Percentiles rank a stretch among this genome's conserved stretches.
These are phyloP conservation scores for Canavalia gladiata DNA, from an alignment of 306 rosid species.

Conservation along the genomic window DNA sequence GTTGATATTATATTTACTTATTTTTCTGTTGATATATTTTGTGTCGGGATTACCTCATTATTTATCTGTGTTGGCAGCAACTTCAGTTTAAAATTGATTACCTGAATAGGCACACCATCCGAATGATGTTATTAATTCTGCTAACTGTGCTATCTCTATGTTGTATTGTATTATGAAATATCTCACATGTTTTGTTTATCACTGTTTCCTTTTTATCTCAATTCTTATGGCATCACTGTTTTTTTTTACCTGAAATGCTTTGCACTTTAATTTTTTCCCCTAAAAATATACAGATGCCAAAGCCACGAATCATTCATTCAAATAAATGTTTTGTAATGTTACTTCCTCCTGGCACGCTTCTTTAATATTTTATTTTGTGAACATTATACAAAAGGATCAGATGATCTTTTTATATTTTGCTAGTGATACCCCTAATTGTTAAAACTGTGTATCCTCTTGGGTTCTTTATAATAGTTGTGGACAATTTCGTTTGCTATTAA, in stretches of 20 bases:
- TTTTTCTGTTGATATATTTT: slow-evolving; percentile 31
- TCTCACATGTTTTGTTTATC: background rate
- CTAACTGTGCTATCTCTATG: background rate
- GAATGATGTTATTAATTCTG: background rate
- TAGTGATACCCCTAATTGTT: background rate
- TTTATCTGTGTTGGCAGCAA: slow-evolving; percentile 1
- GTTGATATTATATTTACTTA: slow-evolving; percentile 21
- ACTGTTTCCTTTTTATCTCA: background rate
- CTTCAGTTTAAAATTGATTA: slow-evolving; percentile 6
- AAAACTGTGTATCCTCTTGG: background rate
- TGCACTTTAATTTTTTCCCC: background rate
- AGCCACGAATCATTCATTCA: background rate
- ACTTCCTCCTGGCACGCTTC: background rate
- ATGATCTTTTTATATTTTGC: background rate
- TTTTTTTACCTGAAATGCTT: background rate
- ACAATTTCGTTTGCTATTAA: background rate
- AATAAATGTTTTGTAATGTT: background rate
- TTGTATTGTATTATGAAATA: background rate
- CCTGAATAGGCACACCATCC: slow-evolving; percentile 4
- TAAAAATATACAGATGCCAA: background rate
- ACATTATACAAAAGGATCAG: background rate
- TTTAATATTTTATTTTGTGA: background rate
- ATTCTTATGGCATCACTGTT: background rate
- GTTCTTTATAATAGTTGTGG: slow-evolving; percentile 10
- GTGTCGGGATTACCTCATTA: slow-evolving; percentile 12